phyloP scores from a whole-genome alignment of 257 asterid species.

The Dorcoceras hygrometricum region DNA sequence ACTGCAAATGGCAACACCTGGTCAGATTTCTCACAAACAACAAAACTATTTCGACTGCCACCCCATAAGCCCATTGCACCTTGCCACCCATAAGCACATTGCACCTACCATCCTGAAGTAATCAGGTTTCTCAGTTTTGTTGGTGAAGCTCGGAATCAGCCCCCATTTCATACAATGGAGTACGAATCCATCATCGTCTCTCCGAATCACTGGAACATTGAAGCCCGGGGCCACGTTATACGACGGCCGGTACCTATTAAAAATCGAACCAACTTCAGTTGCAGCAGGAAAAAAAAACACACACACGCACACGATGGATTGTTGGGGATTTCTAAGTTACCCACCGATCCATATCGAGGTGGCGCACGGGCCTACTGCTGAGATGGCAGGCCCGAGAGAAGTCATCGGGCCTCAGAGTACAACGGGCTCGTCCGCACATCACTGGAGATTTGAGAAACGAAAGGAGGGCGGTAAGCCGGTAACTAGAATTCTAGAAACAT shows the following conservation, averaged over 20 bases:
- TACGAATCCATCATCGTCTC: slow-evolving; percentile 54
- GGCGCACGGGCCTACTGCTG: slow-evolving; percentile 61
- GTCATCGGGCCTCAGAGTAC: slow-evolving; percentile 70
- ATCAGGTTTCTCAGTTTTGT: slow-evolving; percentile 71
- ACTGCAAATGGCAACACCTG: slow-evolving; percentile 43
- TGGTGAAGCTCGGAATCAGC: slow-evolving; percentile 79
- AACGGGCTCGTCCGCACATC: slow-evolving; percentile 95
- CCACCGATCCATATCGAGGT: slow-evolving; percentile 70
- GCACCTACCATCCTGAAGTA: slow-evolving; percentile 84
- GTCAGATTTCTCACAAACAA: slow-evolving; percentile 22
- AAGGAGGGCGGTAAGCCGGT: no score
- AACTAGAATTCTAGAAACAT: no score
- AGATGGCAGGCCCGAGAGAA: slow-evolving; percentile 62
- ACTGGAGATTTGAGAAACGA: no score
- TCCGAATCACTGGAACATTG: slow-evolving; percentile 74
- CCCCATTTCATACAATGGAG: slow-evolving; percentile 98
- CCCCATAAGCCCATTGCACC: no score
- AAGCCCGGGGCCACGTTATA: slow-evolving; percentile 83
- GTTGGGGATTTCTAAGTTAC: slow-evolving; percentile 27
- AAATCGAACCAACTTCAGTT: background rate
- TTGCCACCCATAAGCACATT: no score
- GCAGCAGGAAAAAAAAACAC: background rate
- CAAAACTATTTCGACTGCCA: slow-evolving; percentile 4
- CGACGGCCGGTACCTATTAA: slow-evolving; percentile 70
- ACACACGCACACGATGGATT: background rate